phyloP scores from a whole-genome alignment of 2,329 filamentous ascomycete genomes.

The Fusarium fracticaudum region DNA sequence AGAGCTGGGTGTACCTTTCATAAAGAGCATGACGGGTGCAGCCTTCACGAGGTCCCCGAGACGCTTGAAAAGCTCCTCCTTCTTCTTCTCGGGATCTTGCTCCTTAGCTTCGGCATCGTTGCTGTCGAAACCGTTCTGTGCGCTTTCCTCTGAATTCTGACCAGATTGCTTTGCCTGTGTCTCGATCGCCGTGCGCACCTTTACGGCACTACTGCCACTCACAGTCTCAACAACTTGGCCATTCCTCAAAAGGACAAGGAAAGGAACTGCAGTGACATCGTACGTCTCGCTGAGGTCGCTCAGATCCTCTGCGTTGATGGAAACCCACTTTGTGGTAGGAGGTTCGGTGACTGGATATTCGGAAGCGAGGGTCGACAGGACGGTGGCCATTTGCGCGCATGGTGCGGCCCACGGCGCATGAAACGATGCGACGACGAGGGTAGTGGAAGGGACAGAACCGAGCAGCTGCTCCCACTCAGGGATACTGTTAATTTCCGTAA shows the following conservation, averaged over 20 bases:
- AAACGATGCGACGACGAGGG: slow-evolving; percentile 89
- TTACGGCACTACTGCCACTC: slow-evolving; percentile 87
- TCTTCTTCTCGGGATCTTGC: slow-evolving; percentile 67
- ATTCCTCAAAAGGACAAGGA: slow-evolving; percentile 83
- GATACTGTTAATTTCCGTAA: slow-evolving; percentile 80
- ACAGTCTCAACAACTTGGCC: slow-evolving; percentile 83
- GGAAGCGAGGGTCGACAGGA: slow-evolving; percentile 84
- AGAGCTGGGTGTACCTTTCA: slow-evolving; percentile 91
- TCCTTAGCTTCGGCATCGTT: slow-evolving; percentile 56
- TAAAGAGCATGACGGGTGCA: slow-evolving; percentile 97
- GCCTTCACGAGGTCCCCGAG: slow-evolving; percentile 90
- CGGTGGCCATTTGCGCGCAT: slow-evolving; percentile 91
- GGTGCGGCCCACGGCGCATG: slow-evolving; percentile 97
- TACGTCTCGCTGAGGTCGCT: slow-evolving; percentile 92
- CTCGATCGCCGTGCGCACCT: slow-evolving; percentile 87
- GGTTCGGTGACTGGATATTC: slow-evolving; percentile 80
- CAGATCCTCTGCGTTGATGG: slow-evolving; percentile 93
- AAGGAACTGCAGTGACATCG: slow-evolving; percentile 94
- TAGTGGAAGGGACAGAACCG: slow-evolving; percentile 70
- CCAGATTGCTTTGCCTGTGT: slow-evolving; percentile 69
- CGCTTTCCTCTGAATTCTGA: slow-evolving; percentile 48
- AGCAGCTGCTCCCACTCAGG: slow-evolving; percentile 77
- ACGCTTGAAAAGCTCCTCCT: slow-evolving; percentile 86
- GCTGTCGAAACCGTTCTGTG: slow-evolving; percentile 50
- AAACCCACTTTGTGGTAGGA: slow-evolving; percentile 80